A percentile compares a stretch with the other conserved stretches of the same genome.
Evolutionary conservation across 1,139 yeast genomes (phyloP).

Genomic region (Spathaspora jeffriesii): DNA sequence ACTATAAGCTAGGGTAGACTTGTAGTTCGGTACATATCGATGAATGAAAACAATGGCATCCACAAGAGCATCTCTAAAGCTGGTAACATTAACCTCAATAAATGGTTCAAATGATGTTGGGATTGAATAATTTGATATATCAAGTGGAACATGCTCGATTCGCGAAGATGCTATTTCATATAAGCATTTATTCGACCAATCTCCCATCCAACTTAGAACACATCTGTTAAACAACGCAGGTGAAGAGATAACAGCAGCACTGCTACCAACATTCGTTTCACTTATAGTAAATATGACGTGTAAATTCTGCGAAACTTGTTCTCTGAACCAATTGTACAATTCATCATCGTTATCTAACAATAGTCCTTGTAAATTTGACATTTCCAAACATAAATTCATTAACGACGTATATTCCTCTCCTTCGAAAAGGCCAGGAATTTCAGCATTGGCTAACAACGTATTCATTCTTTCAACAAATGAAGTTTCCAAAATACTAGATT

Average conservation of each 20-base stretch:
- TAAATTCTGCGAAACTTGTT: constrained; percentile 66
- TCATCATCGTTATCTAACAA: constrained; percentile 74
- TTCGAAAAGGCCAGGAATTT: constrained; percentile 86
- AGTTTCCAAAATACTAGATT: constrained; percentile 73
- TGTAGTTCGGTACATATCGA: constrained; percentile 15
- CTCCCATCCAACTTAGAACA: constrained; percentile 88
- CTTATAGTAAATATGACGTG: constrained; percentile 84
- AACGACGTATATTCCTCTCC: constrained; percentile 66
- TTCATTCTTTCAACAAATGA: constrained; percentile 91
- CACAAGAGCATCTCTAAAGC: constrained; percentile 48
- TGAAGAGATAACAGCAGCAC: constrained; percentile 58
- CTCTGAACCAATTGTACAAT: constrained; percentile 71
- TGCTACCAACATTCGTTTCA: constrained; percentile 44
- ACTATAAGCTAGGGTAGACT: constrained; percentile 10
- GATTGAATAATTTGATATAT: constrained; percentile 37
- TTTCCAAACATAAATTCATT: constrained; percentile 59
- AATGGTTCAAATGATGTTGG: constrained; percentile 25
- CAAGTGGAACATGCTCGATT: constrained; percentile 52
- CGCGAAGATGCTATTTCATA: constrained; percentile 48
- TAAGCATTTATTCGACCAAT: constrained; percentile 63
- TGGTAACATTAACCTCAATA: constrained; percentile 9
- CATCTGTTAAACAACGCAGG: constrained; percentile 94
- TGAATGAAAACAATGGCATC: constrained; percentile 53
- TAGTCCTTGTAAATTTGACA: constrained; percentile 60
- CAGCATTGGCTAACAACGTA: constrained; percentile 88